Evolutionary conservation across 768 basidiomycete species (phyloP).

Genomic region (Psilocybe tampanensis): DNA sequence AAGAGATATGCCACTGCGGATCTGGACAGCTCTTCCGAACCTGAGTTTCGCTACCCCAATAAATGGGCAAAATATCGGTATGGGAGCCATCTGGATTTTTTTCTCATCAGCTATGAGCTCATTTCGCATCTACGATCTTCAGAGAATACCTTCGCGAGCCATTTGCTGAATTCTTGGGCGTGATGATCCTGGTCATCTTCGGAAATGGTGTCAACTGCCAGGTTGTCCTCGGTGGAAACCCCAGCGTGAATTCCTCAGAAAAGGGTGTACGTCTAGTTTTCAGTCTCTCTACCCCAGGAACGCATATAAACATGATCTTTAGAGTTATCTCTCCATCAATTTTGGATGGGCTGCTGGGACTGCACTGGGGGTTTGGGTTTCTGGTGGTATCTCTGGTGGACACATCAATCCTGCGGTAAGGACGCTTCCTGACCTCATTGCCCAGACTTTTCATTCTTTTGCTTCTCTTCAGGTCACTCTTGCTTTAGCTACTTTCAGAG

Average conservation of each 20-base stretch:
- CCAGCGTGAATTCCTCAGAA: slow-evolving; percentile 44
- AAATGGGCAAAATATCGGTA: slow-evolving; percentile 60
- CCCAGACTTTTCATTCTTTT: neutral
- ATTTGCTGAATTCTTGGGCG: slow-evolving; percentile 65
- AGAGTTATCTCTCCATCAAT: slow-evolving; percentile 51
- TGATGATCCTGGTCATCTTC: slow-evolving; percentile 59
- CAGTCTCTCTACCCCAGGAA: neutral
- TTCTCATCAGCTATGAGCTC: neutral
- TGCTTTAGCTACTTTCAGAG: slow-evolving; percentile 65
- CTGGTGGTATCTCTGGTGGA: slow-evolving; percentile 68
- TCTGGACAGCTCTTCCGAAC: slow-evolving; percentile 25
- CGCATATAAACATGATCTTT: slow-evolving; percentile 5
- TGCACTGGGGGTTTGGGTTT: slow-evolving; percentile 70
- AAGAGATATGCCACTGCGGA: slow-evolving; percentile 15
- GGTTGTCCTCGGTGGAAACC: slow-evolving; percentile 48
- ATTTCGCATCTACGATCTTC: neutral
- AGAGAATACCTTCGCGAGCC: slow-evolving; percentile 57
- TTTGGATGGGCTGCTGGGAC: slow-evolving; percentile 63
- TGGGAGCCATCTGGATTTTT: slow-evolving; percentile 11
- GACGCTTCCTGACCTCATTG: neutral
- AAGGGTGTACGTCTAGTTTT: slow-evolving; percentile 53
- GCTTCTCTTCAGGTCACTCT: slow-evolving; percentile 58
- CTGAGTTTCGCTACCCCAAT: slow-evolving; percentile 46
- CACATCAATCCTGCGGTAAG: slow-evolving; percentile 75
- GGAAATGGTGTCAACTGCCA: slow-evolving; percentile 63